Evolutionary conservation across 2,329 filamentous ascomycete genomes (phyloP), one percentile per base, ranked within the genome.

Genomic region (Talaromyces amestolkiae): DNA sequence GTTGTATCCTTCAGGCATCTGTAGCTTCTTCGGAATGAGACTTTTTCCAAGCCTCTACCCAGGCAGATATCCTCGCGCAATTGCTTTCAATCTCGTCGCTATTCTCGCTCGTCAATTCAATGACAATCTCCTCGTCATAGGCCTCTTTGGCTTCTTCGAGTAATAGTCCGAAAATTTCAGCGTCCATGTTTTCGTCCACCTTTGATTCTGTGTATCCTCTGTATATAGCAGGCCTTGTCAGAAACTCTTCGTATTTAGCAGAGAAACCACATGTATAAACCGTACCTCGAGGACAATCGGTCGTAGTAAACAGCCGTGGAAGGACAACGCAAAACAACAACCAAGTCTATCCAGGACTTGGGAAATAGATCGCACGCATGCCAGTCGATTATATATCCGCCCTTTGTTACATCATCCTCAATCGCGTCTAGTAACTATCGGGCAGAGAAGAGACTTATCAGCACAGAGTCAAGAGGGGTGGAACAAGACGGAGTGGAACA

Each of bases 361-460:
- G 95, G 95, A 74, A 98, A 98, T 24, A 98, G 81, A 73, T 98
- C 95, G 81, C 94, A 98, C 2, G 93, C 94, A 79, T 99, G 95
- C 94, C 95, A 99, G 81, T 99, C 95, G 74, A 99, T 91, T 71
- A 99, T 88, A 77, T 88, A 91, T 22, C 95, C 95, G 65, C 94
- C 94, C 22, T 85, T 80, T 68, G 89, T 85, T 45, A 91, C 85
- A 67, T 95, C 89, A 65, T 91, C 86, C 80, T 98, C 95, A 65
- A 99, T 90, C 58, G 91, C 87, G 76, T 99, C 95, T 24, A 99
- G 85, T 37, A 99, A 81, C 89, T 76, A 59, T 31, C 35, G 15
- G 13, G 68, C 43, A 63, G 17, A n/a, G 39, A 66, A 41, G 41
- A 27, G 43, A 39, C 3, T 27, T 24, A 24, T 68, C 43, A 66